Conservation (phyloP, 2,329 filamentous ascomycete species). For the Fonsecaea multimorphosa region DNA sequence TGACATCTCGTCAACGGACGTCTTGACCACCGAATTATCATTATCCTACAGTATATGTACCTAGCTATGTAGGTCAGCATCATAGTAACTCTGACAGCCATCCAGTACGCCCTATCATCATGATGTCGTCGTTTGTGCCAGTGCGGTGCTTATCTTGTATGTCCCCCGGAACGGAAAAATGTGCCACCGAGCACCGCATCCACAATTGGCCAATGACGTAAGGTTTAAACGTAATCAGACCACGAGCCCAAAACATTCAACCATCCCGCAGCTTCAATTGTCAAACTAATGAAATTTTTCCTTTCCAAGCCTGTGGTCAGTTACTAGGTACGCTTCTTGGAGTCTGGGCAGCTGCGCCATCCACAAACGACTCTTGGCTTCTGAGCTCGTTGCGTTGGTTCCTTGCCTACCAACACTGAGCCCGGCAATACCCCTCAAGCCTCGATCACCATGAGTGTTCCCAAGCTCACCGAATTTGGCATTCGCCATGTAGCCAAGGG, state of each 20-base stretch:
- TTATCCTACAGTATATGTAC: no score
- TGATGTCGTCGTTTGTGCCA: not conserved
- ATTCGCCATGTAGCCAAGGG: constrained; percentile 40
- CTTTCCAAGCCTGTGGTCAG: not conserved
- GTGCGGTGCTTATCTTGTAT: not conserved
- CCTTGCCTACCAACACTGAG: not conserved
- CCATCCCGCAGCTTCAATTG: not conserved
- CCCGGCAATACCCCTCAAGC: not conserved
- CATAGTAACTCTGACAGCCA: not conserved
- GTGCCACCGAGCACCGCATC: not conserved
- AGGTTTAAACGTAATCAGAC: constrained; percentile 17
- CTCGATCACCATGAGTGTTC: constrained; percentile 3
- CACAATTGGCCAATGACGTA: constrained; percentile 8
- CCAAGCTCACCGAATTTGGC: constrained; percentile 42
- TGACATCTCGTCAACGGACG: not conserved
- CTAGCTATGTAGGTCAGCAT: no score
- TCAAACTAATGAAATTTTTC: not conserved
- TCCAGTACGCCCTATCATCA: not conserved
- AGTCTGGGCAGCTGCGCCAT: not conserved
- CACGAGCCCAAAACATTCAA: not conserved
- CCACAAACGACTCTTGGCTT: not conserved
- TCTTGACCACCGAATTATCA: not conserved
- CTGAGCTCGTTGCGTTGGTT: not conserved
- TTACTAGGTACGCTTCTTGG: not conserved
- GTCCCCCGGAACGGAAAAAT: not conserved